Base-by-base conservation (phyloP, 2,329 filamentous ascomycete genomes). In the Arachnomyces sp. region DNA sequence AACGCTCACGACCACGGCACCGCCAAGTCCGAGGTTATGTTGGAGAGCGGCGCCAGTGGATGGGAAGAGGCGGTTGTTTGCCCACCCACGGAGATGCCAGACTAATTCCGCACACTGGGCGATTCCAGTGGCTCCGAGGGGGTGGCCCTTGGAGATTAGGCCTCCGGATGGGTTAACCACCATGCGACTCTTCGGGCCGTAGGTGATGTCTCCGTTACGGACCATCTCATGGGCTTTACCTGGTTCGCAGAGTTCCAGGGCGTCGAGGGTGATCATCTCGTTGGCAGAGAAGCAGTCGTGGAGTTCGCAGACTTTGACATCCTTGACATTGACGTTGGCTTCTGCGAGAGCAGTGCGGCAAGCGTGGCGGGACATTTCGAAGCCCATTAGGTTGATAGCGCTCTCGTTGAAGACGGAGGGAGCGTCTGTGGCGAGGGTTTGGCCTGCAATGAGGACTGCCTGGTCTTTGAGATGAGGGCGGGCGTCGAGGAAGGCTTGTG, bases 221-320 rank as follows among this genome's bases (percentile, higher is more conserved):
- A 96, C 87, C 64, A 95, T 79, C 65, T 95, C 87, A 61, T 95
- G 89, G 0, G 90, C 92, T 62, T 87, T 90, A 12, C 90, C 90
- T 11, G 75, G 78, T 43, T 80, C 80, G 31, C 74, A 78, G 8
- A 96, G 74, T 1, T 87, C 88, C 1, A 96, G 74, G 0, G 86
- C 86, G 59, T 96, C 90, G 37, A 96, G 80, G 2, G 80, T 82
- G 38, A 92, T 76, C 83, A 96, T 84, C 71, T 96, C 86, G 62
- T 96, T 96, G 17, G 90, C 82, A 13, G 82, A 88, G 75, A 96
- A 96, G 71, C 92, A 96, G 69, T 96, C 92, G 66, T 96, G 92
- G 45, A 96, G 72, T 69, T 96, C 90, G 56, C 86, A 88, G 12
- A 96, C 84, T 55, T 83, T 80, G 47, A 90, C 75, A 49, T 94